Percentiles rank a stretch among this genome's conserved stretches.
Conservation (phyloP, 2,329 filamentous ascomycete species). For the Colletotrichum lini region DNA sequence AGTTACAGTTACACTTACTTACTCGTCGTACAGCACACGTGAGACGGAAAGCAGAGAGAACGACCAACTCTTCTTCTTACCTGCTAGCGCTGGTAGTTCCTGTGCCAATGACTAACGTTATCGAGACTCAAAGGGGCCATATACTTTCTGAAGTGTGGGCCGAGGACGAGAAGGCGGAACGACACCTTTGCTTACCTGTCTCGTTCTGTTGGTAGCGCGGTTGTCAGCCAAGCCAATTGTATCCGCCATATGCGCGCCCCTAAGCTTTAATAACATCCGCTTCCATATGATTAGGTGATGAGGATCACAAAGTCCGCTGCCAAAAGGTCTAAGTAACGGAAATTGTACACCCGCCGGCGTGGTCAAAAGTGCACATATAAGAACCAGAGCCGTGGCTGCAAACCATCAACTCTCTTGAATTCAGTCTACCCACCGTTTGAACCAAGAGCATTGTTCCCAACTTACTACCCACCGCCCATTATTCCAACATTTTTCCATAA, state of each 20-base stretch:
- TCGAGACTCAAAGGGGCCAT: no score
- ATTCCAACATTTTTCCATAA: background rate
- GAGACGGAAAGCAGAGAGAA: no score
- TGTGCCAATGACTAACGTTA: background rate
- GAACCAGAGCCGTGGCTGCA: background rate
- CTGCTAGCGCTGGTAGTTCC: background rate
- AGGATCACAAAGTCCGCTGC: background rate
- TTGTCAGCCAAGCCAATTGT: background rate
- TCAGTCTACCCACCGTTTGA: background rate
- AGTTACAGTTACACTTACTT: background rate
- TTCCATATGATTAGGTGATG: background rate
- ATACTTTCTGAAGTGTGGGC: no score
- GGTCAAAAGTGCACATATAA: background rate
- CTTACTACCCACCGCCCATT: background rate
- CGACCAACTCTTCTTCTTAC: no score
- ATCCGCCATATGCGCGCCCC: background rate
- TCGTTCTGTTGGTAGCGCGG: background rate
- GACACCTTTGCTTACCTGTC: background rate
- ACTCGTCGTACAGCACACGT: no score
- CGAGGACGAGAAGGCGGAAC: background rate
- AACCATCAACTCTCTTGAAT: background rate
- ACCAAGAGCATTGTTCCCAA: background rate
- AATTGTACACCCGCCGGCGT: background rate
- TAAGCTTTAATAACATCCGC: background rate
- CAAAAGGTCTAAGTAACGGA: background rate